These are phyloP conservation scores for Neofusicoccum cordaticola DNA, from an alignment of 2,329 filamentous ascomycete genomes.

Conservation along the genomic window DNA sequence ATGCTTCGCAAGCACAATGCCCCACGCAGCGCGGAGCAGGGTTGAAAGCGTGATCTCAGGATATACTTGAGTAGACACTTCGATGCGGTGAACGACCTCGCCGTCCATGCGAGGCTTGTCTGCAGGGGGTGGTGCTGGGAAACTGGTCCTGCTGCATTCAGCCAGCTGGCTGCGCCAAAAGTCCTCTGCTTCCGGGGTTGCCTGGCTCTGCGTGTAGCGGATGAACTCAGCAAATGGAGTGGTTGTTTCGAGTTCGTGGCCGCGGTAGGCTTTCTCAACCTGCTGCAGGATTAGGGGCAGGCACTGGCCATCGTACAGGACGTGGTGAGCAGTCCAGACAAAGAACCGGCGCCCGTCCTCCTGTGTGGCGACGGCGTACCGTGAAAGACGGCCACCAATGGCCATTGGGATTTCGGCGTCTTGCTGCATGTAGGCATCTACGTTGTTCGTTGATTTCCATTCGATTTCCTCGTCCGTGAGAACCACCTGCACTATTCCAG, in stretches of 20 bases:
- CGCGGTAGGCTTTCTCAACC: conserved; percentile 27
- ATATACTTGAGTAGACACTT: conserved; percentile 21
- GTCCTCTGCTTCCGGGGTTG: conserved; percentile 14
- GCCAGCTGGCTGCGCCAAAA: too few species aligned
- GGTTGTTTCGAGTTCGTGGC: background rate
- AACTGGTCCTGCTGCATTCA: too few species aligned
- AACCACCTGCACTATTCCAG: background rate
- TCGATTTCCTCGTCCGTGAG: background rate
- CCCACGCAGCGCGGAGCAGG: conserved; percentile 35
- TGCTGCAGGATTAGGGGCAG: conserved; percentile 34
- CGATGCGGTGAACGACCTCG: conserved; percentile 24
- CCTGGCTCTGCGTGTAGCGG: conserved; percentile 21
- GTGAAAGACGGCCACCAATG: conserved; percentile 38
- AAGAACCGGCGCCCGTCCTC: background rate
- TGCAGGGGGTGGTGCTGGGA: too few species aligned
- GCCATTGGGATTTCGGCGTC: conserved; percentile 37
- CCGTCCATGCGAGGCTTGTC: too few species aligned
- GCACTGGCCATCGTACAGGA: conserved; percentile 36
- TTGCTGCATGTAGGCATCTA: conserved; percentile 32
- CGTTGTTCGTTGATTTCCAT: background rate
- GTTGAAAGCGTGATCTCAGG: conserved; percentile 20
- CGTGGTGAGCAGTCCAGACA: conserved; percentile 31
- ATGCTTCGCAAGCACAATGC: conserved; percentile 28
- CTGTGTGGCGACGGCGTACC: conserved; percentile 33
- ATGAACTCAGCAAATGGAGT: too few species aligned